These are phyloP conservation scores for Scenedesmus sp. DNA, from an alignment of 163 green algal genomes.

Conservation along the genomic window DNA sequence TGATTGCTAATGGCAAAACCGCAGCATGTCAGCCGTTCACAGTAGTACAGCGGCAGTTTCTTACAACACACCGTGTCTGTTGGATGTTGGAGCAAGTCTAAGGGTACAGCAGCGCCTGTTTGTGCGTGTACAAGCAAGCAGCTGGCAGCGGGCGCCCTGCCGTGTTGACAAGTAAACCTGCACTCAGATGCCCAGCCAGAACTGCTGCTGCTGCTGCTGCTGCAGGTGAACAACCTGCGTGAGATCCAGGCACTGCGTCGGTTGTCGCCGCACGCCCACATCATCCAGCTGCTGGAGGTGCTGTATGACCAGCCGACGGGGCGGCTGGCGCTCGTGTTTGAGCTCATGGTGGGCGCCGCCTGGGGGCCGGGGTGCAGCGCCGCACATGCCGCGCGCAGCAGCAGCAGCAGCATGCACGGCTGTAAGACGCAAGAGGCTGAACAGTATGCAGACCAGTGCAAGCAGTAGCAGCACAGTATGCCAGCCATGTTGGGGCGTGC, in stretches of 20 bases:
- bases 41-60: too few relatives aligned
- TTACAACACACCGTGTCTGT: too few relatives aligned
- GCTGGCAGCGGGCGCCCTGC: not conserved
- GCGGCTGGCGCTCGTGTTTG: constrained; percentile 90
- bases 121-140: too few relatives aligned
- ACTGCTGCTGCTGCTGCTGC: not conserved
- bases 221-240: constrained; percentile 87
- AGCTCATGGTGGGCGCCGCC: constrained; percentile 82
- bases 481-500: too few relatives aligned
- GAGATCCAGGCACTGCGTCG: constrained; percentile 89
- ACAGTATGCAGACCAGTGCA: not conserved
- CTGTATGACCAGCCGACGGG: constrained; percentile 89
- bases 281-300: constrained; percentile 92
- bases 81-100: too few relatives aligned
- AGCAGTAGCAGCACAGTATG: not conserved
- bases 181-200: not conserved
- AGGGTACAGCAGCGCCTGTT: not conserved
- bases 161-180: not conserved
- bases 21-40: not conserved
- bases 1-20: too few relatives aligned
- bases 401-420: not conserved
- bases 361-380: too few relatives aligned
- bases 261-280: constrained; percentile 86
- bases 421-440: not conserved
- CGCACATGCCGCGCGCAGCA: not conserved